phyloP scores from a whole-genome alignment of 257 asterid genomes.

The Solanum raphanifolium region DNA sequence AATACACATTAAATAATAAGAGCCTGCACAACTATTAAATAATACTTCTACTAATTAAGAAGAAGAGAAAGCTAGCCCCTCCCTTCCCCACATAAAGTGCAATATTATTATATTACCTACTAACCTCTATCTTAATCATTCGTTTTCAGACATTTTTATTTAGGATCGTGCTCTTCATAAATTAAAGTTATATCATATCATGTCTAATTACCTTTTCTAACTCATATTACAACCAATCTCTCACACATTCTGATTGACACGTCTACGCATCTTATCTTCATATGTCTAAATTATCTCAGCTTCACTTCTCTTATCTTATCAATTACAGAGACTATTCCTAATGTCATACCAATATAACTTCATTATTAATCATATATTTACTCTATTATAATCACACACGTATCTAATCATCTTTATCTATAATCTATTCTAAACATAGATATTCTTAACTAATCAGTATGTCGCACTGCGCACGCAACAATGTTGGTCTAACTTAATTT shows the following conservation, averaged over 20 bases:
- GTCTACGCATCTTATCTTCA: rapidly evolving
- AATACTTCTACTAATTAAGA: not conserved
- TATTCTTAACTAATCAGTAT: too few relatives aligned
- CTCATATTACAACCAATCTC: not conserved
- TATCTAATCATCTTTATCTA: too few relatives aligned
- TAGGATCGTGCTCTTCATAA: not conserved
- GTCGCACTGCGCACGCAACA: not conserved
- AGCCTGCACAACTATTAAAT: not conserved
- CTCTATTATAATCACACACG: not conserved
- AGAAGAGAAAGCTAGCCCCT: not conserved
- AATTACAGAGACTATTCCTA: rapidly evolving
- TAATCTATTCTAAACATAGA: too few relatives aligned
- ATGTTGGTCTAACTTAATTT: not conserved
- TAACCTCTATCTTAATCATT: not conserved
- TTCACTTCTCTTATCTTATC: rapidly evolving
- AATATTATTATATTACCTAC: too few relatives aligned
- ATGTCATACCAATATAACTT: not conserved
- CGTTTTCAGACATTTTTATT: not conserved
- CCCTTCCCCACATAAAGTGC: not conserved
- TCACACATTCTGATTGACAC: not conserved
- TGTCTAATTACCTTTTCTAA: not conserved
- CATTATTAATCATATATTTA: not conserved
- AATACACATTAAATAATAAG: not conserved
- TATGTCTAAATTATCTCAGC: rapidly evolving
- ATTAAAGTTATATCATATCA: not conserved